Conservation (phyloP, 2,329 filamentous ascomycete species). For the Arthroderma uncinatum region DNA sequence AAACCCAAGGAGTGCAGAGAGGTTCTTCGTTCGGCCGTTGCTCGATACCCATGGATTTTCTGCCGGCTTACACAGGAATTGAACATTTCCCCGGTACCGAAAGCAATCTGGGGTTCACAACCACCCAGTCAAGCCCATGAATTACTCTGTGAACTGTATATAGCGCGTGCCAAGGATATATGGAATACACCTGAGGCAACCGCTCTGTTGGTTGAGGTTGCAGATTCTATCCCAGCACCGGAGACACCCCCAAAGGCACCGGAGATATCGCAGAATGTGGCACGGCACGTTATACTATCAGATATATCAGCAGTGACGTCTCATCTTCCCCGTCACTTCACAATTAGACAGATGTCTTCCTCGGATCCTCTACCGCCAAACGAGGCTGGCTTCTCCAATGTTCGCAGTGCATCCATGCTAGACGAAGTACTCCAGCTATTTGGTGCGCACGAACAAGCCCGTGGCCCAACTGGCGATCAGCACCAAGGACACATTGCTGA, state of each 20-base stretch:
- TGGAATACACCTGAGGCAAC: slow-evolving; percentile 72
- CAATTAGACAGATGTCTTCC: slow-evolving; percentile 55
- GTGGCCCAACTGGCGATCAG: not conserved
- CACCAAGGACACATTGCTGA: not conserved
- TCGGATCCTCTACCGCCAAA: slow-evolving; percentile 72
- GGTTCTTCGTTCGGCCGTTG: slow-evolving; percentile 56
- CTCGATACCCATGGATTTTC: slow-evolving; percentile 73
- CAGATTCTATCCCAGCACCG: slow-evolving; percentile 41
- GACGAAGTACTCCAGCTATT: slow-evolving; percentile 5
- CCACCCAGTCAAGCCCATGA: slow-evolving; percentile 54
- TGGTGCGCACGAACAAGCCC: not conserved
- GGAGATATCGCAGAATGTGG: slow-evolving; percentile 47
- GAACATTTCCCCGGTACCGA: slow-evolving; percentile 62
- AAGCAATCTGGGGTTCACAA: slow-evolving; percentile 69
- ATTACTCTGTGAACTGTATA: slow-evolving; percentile 65
- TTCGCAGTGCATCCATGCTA: slow-evolving; percentile 4
- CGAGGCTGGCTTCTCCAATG: slow-evolving; percentile 15
- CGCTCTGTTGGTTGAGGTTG: slow-evolving; percentile 57
- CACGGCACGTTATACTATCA: slow-evolving; percentile 67
- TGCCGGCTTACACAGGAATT: slow-evolving; percentile 68
- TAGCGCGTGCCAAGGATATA: slow-evolving; percentile 63
- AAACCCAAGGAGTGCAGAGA: slow-evolving; percentile 55
- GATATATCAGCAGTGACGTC: slow-evolving; percentile 61
- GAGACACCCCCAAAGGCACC: slow-evolving; percentile 35
- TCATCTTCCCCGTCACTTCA: slow-evolving; percentile 54